Evolutionary conservation across 192 early-diverging fungal genomes (phyloP).

Genomic region (Oehlia diaphana): DNA sequence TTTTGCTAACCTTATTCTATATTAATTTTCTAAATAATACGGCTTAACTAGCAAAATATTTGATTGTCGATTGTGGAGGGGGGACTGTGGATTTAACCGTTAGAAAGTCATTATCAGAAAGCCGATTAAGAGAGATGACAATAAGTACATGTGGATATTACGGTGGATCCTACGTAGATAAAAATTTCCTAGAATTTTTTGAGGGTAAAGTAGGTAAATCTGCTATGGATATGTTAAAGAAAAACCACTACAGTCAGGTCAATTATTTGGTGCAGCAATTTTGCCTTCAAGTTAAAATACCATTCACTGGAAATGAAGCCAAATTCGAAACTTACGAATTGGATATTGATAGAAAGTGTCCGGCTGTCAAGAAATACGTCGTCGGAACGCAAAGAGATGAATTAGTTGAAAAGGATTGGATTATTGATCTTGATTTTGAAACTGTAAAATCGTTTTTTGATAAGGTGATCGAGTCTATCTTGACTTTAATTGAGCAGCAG

Average conservation of each 20-base stretch:
- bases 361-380: not conserved
- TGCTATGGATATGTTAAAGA: not conserved
- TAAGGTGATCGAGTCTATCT: not conserved
- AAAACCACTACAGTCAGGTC: conserved; percentile 6
- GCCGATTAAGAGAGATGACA: not conserved
- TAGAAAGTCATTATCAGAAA: not conserved
- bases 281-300: not conserved
- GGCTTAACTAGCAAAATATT: not conserved
- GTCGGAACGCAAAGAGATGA: not conserved
- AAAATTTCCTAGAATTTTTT: not conserved
- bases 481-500: not conserved
- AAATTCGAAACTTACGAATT: not conserved
- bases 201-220: not conserved
- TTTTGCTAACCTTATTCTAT: not conserved
- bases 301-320: not conserved
- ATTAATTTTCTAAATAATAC: no score
- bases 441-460: conserved; percentile 6
- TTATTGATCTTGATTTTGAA: conserved; percentile 2
- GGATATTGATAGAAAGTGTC: conserved; percentile 7
- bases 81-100: not conserved
- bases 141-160: not conserved
- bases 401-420: not conserved
- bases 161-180: conserved; percentile 7
- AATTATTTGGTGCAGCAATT: not conserved
- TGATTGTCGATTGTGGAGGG: not conserved